A percentile compares a stretch with the other conserved stretches of the same genome.
Evolutionary conservation across 1,284 basidiomycete species (phyloP).

Genomic region (Irpex rosettiformis): DNA sequence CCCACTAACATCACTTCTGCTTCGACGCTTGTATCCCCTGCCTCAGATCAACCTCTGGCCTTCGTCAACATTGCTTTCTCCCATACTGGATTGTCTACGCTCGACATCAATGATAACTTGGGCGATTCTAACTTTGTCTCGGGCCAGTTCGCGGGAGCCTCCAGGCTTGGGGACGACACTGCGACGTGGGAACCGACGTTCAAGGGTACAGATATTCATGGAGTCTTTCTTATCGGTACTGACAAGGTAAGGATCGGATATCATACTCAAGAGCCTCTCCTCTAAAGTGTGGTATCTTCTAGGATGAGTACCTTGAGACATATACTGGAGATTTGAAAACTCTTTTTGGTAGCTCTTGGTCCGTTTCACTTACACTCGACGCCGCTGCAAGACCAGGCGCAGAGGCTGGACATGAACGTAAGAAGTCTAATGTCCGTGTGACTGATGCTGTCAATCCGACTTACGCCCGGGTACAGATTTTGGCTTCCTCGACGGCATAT

Average conservation of each 20-base stretch:
- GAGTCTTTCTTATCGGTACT: slow-evolving; percentile 13
- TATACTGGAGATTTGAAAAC: slow-evolving; percentile 4
- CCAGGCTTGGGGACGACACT: slow-evolving; percentile 8
- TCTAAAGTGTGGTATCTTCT: neutral
- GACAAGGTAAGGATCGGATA: slow-evolving; percentile 12
- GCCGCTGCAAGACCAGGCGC: slow-evolving; percentile 9
- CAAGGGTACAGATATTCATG: slow-evolving; percentile 12
- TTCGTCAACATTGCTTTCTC: slow-evolving; percentile 14
- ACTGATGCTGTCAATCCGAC: neutral
- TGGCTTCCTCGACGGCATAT: slow-evolving; percentile 40
- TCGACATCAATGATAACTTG: slow-evolving; percentile 11
- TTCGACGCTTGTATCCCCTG: slow-evolving; percentile 9
- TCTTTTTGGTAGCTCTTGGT: slow-evolving; percentile 8
- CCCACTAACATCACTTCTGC: slow-evolving; percentile 10
- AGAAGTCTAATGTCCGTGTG: neutral
- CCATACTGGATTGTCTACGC: slow-evolving; percentile 5
- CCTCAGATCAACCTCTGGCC: slow-evolving; percentile 8
- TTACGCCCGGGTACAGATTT: slow-evolving; percentile 17
- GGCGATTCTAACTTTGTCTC: slow-evolving; percentile 7
- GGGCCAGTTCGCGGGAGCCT: slow-evolving; percentile 10
- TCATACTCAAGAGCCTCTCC: neutral
- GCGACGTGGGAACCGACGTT: slow-evolving; percentile 8
- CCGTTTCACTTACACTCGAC: neutral
- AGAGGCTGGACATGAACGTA: slow-evolving; percentile 14
- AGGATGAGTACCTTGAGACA: slow-evolving; percentile 3